Base-by-base conservation (phyloP, 2,329 filamentous ascomycete species). In the Orbilia ellipsospora region DNA sequence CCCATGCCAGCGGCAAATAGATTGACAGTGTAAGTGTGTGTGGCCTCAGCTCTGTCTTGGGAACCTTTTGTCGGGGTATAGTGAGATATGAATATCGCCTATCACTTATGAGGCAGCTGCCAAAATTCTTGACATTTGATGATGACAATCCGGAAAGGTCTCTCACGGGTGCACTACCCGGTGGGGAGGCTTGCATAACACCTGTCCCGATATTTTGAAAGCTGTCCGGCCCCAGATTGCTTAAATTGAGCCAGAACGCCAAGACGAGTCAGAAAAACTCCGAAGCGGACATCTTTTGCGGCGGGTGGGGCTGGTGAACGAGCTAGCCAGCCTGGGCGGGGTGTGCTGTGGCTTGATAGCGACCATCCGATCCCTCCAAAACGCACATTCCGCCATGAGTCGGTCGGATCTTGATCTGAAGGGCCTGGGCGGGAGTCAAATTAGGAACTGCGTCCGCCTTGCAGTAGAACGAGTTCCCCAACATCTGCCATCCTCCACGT, bases 81-180 rank as follows among this genome's bases (percentile, higher is more conserved):
- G 57, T 59, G 42, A 51, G 6, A 40, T 50, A 40, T 66, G 54
- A 54, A 56, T 45, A 45, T 51, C 20, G 66, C 62, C 67, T 62
- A 67, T 69, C 63, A 69, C 72, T 57, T 50, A 68, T 65, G 72
- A 68, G 64, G 64, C 64, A 75, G 60, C 62, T 69, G 57, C 64
- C 13, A 56, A 36, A 63, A 62, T 48, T 31, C 55, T 48, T 40
- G 23, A 68, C 36, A 55, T 64, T 52, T 60, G 31, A 50, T n/a
- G 70, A 68, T 52, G 52, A 68, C 16, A 65, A 57, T 67, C 16
- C 28, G 8, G 31, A 36, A 2, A 36, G 23, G 10, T 36, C 5
- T 36, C 31, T 36, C 31, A 36, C 8, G 31, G 31, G 31, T 6
- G 31, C 31, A 36, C 31, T 36, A 36, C 6, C 31, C 5, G 10